Conservation (phyloP, 768 basidiomycete genomes). For the Termitomyces sp. region DNA sequence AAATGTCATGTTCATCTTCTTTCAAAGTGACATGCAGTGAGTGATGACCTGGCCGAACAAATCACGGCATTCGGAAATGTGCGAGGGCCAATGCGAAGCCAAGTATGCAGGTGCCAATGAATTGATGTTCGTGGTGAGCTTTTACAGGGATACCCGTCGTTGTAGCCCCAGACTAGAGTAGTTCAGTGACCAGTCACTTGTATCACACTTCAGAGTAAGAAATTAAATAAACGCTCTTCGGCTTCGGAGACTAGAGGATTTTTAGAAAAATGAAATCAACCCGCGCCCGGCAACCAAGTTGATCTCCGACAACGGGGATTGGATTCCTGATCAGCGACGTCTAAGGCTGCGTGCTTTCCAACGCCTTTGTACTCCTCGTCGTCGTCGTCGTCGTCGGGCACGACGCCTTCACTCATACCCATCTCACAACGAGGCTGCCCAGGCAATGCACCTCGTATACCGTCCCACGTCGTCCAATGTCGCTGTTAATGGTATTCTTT, state of each 20-base stretch:
- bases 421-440: background rate
- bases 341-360: slow-evolving; percentile 4
- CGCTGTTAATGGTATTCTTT: background rate
- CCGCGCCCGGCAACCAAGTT: slow-evolving; percentile 1
- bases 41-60: background rate
- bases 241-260: background rate
- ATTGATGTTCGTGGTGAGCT: background rate
- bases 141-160: no score
- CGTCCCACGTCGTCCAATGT: slow-evolving; percentile 4
- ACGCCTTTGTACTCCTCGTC: slow-evolving; percentile 5
- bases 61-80: background rate
- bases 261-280: background rate
- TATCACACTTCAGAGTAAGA: background rate
- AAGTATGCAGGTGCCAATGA: background rate
- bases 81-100: background rate
- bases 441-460: slow-evolving; percentile 12
- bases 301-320: background rate
- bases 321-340: background rate
- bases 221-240: background rate
- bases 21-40: background rate
- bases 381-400: slow-evolving; percentile 10
- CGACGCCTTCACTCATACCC: background rate
- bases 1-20: background rate
- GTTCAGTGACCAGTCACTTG: background rate
- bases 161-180: background rate